Percentiles rank a stretch among this genome's conserved stretches.
phyloP scores from a whole-genome alignment of 148 eudicot genomes.

The Persicaria maculosa region DNA sequence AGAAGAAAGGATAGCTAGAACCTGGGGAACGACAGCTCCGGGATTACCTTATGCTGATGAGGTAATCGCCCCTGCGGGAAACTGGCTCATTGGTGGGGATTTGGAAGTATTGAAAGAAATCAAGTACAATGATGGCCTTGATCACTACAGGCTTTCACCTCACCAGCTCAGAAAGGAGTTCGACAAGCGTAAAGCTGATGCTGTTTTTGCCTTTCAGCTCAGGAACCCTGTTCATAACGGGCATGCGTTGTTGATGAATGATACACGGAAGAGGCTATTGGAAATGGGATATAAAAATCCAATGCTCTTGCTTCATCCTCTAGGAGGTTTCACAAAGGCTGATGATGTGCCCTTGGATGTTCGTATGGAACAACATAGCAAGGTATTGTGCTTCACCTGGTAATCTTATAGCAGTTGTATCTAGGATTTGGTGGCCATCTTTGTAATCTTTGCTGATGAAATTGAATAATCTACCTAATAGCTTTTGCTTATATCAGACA shows the following conservation, averaged over 20 bases:
- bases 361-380: constrained; percentile 86
- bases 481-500: too few relatives aligned
- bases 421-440: neutral
- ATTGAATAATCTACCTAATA: too few relatives aligned
- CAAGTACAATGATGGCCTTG: constrained; percentile 84
- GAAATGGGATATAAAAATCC: constrained; percentile 81
- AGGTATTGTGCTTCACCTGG: constrained; percentile 30
- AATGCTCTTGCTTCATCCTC: constrained; percentile 73
- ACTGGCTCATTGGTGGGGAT: constrained; percentile 84
- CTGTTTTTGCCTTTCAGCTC: constrained; percentile 80
- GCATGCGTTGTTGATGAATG: constrained; percentile 83
- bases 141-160: constrained; percentile 73
- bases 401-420: neutral
- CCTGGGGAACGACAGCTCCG: constrained; percentile 78
- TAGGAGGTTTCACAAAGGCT: constrained; percentile 76
- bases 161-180: constrained; percentile 60
- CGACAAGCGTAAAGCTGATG: constrained; percentile 71
- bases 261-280: constrained; percentile 56
- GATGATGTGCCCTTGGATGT: constrained; percentile 86
- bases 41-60: constrained; percentile 83
- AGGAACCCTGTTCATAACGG: constrained; percentile 88
- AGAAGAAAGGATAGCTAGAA: constrained; percentile 84
- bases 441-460: neutral
- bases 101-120: constrained; percentile 57
- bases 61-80: constrained; percentile 61